Evolutionary conservation across 139 green algal genomes (phyloP).

Genomic region (Astrephomene gubernaculifera): DNA sequence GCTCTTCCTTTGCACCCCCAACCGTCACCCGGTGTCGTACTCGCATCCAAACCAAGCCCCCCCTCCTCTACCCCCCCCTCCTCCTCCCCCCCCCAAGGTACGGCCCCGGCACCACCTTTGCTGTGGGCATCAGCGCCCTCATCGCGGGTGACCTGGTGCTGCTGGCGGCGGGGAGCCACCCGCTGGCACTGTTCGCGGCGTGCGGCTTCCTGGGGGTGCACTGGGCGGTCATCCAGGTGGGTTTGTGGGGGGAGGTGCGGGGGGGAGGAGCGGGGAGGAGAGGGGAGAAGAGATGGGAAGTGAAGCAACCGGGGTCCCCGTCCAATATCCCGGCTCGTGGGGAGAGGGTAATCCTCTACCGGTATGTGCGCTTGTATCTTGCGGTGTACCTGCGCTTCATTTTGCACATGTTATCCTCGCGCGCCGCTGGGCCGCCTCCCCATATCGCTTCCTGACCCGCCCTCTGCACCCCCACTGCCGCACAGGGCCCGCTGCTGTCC

Average conservation of each 20-base stretch:
- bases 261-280: not conserved
- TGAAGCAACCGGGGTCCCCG: too few species aligned
- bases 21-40: too few species aligned
- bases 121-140: constrained; percentile 61
- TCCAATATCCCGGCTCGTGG: too few species aligned
- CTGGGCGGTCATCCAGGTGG: constrained; percentile 62
- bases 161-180: constrained; percentile 53
- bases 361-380: too few species aligned
- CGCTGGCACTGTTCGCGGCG: constrained; percentile 61
- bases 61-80: not conserved
- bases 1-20: too few species aligned
- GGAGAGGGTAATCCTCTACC: too few species aligned
- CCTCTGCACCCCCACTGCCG: not conserved
- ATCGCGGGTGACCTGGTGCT: constrained; percentile 66
- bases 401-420: too few species aligned
- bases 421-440: too few species aligned
- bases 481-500: constrained; percentile 64
- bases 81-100: constrained; percentile 14
- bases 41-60: not conserved
- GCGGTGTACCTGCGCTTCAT: too few species aligned
- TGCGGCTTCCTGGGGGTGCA: constrained; percentile 69
- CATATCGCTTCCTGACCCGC: not conserved
- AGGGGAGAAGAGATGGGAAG: not conserved
- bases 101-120: constrained; percentile 60
- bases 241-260: too few species aligned